These are phyloP conservation scores for Mucuna pruriens DNA, from an alignment of 306 rosid genomes.

Conservation along the genomic window DNA sequence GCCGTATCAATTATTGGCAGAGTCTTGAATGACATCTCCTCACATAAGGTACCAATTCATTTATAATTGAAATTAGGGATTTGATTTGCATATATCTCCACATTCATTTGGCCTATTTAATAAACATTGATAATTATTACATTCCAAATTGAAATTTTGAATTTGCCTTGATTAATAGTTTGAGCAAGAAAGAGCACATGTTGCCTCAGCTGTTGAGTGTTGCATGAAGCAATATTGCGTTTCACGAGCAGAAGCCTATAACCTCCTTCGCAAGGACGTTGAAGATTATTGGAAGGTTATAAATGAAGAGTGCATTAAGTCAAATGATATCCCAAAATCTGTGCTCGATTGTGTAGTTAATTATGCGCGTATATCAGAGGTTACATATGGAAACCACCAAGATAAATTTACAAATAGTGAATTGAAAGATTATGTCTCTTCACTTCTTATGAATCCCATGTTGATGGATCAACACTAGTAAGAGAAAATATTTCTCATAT, in stretches of 20 bases:
- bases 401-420: constrained; percentile 46
- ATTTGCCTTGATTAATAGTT: constrained; percentile 35
- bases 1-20: constrained; percentile 17
- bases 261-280: not conserved
- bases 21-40: constrained; percentile 21
- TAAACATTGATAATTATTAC: too few relatives aligned
- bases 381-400: constrained; percentile 20
- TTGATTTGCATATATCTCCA: not conserved
- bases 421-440: constrained; percentile 31
- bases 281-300: constrained; percentile 44
- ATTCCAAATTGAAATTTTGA: not conserved
- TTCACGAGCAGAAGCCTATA: constrained; percentile 14
- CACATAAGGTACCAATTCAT: constrained; percentile 29
- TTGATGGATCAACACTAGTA: not conserved
- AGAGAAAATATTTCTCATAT: too few relatives aligned
- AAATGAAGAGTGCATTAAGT: constrained; percentile 36
- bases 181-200: constrained; percentile 51
- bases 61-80: not conserved
- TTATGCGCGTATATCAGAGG: constrained; percentile 25
- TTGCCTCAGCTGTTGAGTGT: constrained; percentile 46
- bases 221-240: constrained; percentile 44
- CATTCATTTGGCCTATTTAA: too few relatives aligned
- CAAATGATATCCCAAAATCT: constrained; percentile 31
- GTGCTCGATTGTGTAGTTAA: constrained; percentile 36
- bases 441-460: not conserved